These are phyloP conservation scores for Gossypium rotundifolium DNA, from an alignment of 345 rosid species.

Conservation along the genomic window DNA sequence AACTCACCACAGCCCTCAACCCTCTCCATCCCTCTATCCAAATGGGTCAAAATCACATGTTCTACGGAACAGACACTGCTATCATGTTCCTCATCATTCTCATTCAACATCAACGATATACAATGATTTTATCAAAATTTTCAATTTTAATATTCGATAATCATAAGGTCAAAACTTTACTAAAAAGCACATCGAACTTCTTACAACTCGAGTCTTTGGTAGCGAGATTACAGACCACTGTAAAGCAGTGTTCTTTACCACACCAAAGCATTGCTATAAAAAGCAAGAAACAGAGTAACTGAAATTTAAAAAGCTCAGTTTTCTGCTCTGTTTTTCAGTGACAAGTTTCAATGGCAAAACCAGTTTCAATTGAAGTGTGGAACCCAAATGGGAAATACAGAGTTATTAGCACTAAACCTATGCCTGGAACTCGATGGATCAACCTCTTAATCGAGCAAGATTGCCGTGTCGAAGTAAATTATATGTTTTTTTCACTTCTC, in stretches of 20 bases:
- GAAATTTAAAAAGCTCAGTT: conserved; percentile 4
- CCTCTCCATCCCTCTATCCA: background rate
- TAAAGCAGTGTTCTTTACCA: background rate
- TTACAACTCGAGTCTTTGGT: too few species aligned
- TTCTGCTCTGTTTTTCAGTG: background rate
- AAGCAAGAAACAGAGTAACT: background rate
- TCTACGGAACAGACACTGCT: background rate
- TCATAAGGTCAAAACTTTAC: too few species aligned
- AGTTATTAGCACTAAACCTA: conserved; percentile 88
- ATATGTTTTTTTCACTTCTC: background rate
- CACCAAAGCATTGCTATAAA: background rate
- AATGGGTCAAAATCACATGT: background rate
- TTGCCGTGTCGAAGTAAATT: conserved; percentile 79
- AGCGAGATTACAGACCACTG: background rate
- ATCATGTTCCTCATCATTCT: background rate
- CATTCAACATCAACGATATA: background rate
- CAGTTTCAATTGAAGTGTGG: conserved; percentile 82
- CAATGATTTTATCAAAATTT: too few species aligned
- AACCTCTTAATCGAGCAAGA: conserved; percentile 84
- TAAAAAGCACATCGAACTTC: too few species aligned
- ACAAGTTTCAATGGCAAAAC: conserved; percentile 66
- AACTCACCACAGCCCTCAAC: conserved; percentile 12
- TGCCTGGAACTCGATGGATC: conserved; percentile 99
- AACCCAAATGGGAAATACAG: conserved; percentile 90
- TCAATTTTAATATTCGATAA: too few species aligned